phyloP scores from a whole-genome alignment of 192 early-diverging fungal genomes.

The Phlyctochytrium arcticum region DNA sequence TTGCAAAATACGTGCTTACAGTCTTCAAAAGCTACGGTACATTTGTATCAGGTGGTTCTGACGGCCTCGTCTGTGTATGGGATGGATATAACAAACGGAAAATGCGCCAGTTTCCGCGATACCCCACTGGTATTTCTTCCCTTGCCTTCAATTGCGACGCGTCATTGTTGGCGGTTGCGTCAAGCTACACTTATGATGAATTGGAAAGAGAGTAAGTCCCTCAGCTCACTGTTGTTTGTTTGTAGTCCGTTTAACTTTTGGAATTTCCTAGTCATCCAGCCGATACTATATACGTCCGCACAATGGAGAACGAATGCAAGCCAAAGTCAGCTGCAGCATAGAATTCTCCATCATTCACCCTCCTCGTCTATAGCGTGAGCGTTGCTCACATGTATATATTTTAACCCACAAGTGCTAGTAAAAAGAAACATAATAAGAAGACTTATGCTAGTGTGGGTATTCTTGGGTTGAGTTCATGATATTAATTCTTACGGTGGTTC shows the following conservation, averaged over 20 bases:
- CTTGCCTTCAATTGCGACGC: conserved; percentile 83
- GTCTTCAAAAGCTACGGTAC: conserved; percentile 65
- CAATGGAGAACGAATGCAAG: conserved; percentile 54
- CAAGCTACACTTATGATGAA: conserved; percentile 93
- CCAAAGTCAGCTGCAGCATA: no score
- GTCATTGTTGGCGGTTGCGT: conserved; percentile 73
- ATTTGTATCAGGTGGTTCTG: conserved; percentile 94
- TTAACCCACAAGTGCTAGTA: no score
- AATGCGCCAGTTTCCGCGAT: conserved; percentile 73
- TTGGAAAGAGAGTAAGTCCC: conserved; percentile 71
- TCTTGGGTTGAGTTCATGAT: no score
- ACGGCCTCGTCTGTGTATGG: conserved; percentile 90
- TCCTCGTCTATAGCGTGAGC: no score
- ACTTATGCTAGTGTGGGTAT: no score
- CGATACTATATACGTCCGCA: conserved; percentile 64
- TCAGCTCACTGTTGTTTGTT: not conserved
- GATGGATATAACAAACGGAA: conserved; percentile 89
- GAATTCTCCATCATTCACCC: no score
- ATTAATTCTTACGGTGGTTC: no score
- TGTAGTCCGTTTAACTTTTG: not conserved
- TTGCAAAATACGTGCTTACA: not conserved
- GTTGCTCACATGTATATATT: no score
- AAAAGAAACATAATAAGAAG: no score
- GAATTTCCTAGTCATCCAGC: conserved; percentile 31
- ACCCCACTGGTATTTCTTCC: conserved; percentile 75